Base-by-base conservation (phyloP, 1,284 basidiomycete genomes). In the Xerocomus minutiporus region DNA sequence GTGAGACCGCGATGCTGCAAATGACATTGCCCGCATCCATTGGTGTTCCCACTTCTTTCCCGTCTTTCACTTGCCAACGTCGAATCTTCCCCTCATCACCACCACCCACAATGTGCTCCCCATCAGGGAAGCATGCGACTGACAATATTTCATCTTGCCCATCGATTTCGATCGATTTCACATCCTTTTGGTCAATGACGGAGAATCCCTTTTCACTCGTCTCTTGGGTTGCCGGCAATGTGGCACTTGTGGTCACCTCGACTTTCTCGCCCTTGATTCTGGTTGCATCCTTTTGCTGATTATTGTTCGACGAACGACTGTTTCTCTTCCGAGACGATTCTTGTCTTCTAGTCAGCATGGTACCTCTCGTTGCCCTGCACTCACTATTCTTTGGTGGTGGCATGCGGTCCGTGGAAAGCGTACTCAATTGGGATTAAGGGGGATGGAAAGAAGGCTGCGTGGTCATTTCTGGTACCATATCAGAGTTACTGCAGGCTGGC, bases 1-100 rank as follows among this genome's bases (percentile, higher is more conserved):
- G 48, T 4, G 55, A 59, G 6, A 50, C 49, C 1, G 50, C 43
- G n/a, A 58, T 45, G 17, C 6, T 26, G n/a, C 13, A 41, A 34
- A 58, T 25, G 1, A 25, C 1, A 1, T 4, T 32, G 5, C 46
- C 46, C 9, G 25, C 47, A 6, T 55, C 34, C 8, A 61, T 51
- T 8, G 56, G 32, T 9, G 7, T 8, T 13, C 20, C 20, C 20
- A 20, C 20, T 20, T 20, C 20, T 20, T 20, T 20, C 20, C 20
- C 20, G 20, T 20, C 20, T 20, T 20, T 20, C 2, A 20, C 20
- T 20, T 20, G 20, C 20, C 20, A 20, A 20, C 20, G 20, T 20
- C 2, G 20, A 20, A 20, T 20, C 20, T 20, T 20, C 20, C 20
- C 20, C 20, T 20, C 1, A 20, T 2, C 2, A 20, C 20, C 20